Evolutionary conservation across 495 filamentous ascomycete genomes (phyloP).

Genomic region (Aspergillus mulundensis): DNA sequence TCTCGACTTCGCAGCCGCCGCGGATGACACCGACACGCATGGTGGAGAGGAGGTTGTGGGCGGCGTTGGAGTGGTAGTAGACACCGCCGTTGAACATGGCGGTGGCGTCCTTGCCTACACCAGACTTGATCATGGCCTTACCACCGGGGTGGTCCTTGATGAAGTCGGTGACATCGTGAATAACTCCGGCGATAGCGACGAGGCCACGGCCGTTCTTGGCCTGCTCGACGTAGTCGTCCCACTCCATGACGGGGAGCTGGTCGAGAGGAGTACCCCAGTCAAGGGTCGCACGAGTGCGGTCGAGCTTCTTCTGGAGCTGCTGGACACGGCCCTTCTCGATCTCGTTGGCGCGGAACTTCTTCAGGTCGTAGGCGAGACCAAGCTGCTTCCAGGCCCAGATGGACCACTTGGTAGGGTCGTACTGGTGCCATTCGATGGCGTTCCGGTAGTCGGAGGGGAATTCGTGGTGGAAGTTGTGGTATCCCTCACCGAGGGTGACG

Average conservation of each 20-base stretch:
- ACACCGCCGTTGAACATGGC: constrained; percentile 99
- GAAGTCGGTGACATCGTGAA: constrained; percentile 93
- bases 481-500: constrained; percentile 94
- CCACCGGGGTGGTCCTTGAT: constrained; percentile 97
- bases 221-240: constrained; percentile 91
- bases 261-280: constrained; percentile 97
- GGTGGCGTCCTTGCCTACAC: constrained; percentile 95
- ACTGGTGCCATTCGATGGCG: constrained; percentile 96
- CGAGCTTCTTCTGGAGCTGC: constrained; percentile 98
- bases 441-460: constrained; percentile 99
- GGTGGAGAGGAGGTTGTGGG: constrained; percentile 93
- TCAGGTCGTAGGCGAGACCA: constrained; percentile 90
- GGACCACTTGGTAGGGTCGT: constrained; percentile 97
- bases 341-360: constrained; percentile 96
- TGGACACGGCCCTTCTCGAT: constrained; percentile 98
- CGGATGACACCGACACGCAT: constrained; percentile 97
- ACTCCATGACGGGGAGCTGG: constrained; percentile 90
- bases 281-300: constrained; percentile 85
- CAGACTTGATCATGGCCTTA: constrained; percentile 88
- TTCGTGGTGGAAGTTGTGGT: constrained; percentile 99
- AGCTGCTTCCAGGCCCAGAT: constrained; percentile 95
- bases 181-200: constrained; percentile 85
- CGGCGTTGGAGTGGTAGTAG: constrained; percentile 96
- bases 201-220: constrained; percentile 83
- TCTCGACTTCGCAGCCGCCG: constrained; percentile 95